These are phyloP conservation scores for Gynandropsis gynandra DNA, from an alignment of 345 rosid genomes.

Conservation along the genomic window DNA sequence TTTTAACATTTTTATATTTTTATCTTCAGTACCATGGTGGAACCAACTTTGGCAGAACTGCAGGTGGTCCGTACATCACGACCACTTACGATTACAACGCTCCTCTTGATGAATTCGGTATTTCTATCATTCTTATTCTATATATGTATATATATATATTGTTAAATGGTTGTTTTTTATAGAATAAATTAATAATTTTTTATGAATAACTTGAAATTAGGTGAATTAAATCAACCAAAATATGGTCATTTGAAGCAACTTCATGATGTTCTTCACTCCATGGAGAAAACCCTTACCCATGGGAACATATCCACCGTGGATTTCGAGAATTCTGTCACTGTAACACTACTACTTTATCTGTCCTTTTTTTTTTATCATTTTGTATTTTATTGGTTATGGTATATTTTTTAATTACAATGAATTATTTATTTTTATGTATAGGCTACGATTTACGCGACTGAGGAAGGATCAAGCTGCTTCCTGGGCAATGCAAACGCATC, in stretches of 20 bases:
- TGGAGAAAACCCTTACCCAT: constrained; percentile 46
- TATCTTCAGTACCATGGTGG: constrained; percentile 75
- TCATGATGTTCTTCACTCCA: constrained; percentile 43
- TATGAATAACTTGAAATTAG: no score
- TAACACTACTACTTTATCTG: neutral
- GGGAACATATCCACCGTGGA: constrained; percentile 38
- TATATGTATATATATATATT: no score
- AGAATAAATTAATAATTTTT: no score
- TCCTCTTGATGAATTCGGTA: constrained; percentile 54
- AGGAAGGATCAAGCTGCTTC: constrained; percentile 45
- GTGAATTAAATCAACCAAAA: constrained; percentile 65
- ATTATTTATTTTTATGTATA: no score
- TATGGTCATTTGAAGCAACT: constrained; percentile 69
- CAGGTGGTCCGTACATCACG: constrained; percentile 63
- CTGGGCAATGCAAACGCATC: constrained; percentile 37
- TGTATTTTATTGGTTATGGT: no score
- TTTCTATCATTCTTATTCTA: neutral
- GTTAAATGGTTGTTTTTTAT: no score
- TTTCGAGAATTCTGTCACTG: constrained; percentile 33
- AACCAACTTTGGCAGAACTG: constrained; percentile 50
- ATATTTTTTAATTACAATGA: no score
- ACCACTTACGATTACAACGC: constrained; percentile 58
- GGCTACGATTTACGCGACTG: constrained; percentile 42
- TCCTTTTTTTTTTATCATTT: no score
- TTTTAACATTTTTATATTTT: neutral